phyloP scores from a whole-genome alignment of 345 rosid genomes.

The Populus euphratica region DNA sequence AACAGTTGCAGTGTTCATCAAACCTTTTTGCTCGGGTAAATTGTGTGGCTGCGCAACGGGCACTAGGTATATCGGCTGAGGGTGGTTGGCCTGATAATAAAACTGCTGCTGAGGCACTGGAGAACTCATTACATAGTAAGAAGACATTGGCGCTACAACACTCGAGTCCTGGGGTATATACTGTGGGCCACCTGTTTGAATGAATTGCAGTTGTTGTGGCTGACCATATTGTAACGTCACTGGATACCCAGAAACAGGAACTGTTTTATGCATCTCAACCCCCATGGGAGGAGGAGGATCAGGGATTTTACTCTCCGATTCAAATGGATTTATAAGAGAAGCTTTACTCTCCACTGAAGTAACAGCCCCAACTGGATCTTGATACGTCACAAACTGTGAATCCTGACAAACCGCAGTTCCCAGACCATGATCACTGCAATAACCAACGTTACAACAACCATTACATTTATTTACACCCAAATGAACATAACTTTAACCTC shows the following conservation, averaged over 20 bases:
- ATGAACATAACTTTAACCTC: background rate
- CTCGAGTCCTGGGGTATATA: constrained; percentile 36
- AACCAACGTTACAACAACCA: constrained; percentile 10
- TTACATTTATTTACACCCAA: background rate
- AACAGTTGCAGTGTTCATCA: constrained; percentile 18
- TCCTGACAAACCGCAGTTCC: constrained; percentile 14
- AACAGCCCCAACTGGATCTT: constrained; percentile 24
- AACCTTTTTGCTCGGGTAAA: constrained; percentile 29
- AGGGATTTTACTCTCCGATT: constrained; percentile 21
- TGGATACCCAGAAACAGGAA: constrained; percentile 44
- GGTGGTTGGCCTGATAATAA: constrained; percentile 46
- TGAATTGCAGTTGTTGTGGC: constrained; percentile 37
- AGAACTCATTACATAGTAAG: constrained; percentile 41
- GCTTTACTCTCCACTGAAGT: constrained; percentile 32
- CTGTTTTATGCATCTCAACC: constrained; percentile 24
- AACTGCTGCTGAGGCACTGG: constrained; percentile 30
- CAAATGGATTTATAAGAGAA: constrained; percentile 18
- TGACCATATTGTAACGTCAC: constrained; percentile 36
- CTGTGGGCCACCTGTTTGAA: constrained; percentile 34
- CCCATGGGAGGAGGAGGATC: constrained; percentile 22
- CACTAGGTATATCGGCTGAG: constrained; percentile 41
- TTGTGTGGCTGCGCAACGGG: constrained; percentile 42
- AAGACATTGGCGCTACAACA: constrained; percentile 29
- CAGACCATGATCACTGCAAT: constrained; percentile 35
- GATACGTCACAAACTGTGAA: constrained; percentile 25